Conservation (phyloP, 2,329 filamentous ascomycete genomes). For the Westerdykella sp. region DNA sequence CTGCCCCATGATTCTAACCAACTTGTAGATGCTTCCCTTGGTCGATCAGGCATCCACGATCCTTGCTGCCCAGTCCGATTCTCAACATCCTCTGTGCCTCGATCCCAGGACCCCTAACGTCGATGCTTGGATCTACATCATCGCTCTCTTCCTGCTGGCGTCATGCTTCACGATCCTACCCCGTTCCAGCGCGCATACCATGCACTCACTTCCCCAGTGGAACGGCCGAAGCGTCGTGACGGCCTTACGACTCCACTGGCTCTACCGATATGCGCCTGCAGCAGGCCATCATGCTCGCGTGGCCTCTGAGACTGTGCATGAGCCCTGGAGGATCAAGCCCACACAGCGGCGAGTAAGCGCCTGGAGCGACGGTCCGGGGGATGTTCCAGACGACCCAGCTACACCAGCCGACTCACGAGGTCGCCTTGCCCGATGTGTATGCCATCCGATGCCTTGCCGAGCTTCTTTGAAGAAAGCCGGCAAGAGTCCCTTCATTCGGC, state of each 20-base stretch:
- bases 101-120: not conserved
- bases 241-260: constrained; percentile 14
- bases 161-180: constrained; percentile 19
- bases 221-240: constrained; percentile 7
- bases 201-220: constrained; percentile 10
- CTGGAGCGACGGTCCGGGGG: no score
- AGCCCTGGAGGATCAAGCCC: no score
- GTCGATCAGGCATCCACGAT: constrained; percentile 5
- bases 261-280: constrained; percentile 17
- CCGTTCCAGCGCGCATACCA: constrained; percentile 6
- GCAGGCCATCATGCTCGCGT: constrained; percentile 22
- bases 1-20: constrained; percentile 2
- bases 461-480: no score
- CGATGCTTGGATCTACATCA: constrained; percentile 12
- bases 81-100: not conserved
- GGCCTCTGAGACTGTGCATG: constrained; percentile 12
- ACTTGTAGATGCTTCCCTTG: constrained; percentile 3
- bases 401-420: no score
- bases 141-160: constrained; percentile 20
- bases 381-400: no score
- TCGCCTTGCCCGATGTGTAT: no score
- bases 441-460: no score
- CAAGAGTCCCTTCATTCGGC: no score
- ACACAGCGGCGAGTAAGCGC: no score
- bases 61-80: constrained; percentile 1